Evolutionary conservation across 1,139 yeast species (phyloP), one percentile per base, ranked within the genome.

Genomic region (Geotrichum bryndzae): DNA sequence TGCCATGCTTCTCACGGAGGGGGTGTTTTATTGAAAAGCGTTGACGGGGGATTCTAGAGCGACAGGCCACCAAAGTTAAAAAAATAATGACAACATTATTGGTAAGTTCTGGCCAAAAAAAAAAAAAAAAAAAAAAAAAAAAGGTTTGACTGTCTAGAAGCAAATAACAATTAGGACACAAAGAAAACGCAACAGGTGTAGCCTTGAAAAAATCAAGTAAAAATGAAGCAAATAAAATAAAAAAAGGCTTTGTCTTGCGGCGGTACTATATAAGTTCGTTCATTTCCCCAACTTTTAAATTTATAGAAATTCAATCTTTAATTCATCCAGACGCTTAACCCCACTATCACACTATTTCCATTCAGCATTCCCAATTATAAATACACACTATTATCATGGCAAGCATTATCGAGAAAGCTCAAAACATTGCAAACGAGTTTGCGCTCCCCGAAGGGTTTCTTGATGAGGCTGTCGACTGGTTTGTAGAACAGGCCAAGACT

Each of bases 401-500:
- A 8, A 35, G n/a, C n/a, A 53, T 52, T 15, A 13, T 31, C 29
- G 50, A 53, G 25, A 51, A 31, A 46, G 58, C 63, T 15, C 5
- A 48, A 22, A 77, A 80, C 51, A 79, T 90, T 38, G 84, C 80
- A 57, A 68, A 78, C 45, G 83, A 83, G 62, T 88, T 89, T 69
- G 74, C 75, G 1, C 77, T 90, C 18, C 77, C 80, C 55, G 79
- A 82, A 63, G 82, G 81, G 13, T 57, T 79, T 78, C 76, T 90
- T 61, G 73, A 79, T 56, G 77, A 80, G 58, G 84, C 90, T 25
- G 88, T 91, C 1, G 82, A 81, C n/a, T 78, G 80, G 63, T 90
- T 90, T 73, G 79, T 83, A 11, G 11, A 45, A 33, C 56, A 54
- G 38, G 48, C 64, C 15, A 22, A 38, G 88, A 74, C 76, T 50